Conservation (phyloP, 208 protist genomes). For the Leishmania mexicana region DNA sequence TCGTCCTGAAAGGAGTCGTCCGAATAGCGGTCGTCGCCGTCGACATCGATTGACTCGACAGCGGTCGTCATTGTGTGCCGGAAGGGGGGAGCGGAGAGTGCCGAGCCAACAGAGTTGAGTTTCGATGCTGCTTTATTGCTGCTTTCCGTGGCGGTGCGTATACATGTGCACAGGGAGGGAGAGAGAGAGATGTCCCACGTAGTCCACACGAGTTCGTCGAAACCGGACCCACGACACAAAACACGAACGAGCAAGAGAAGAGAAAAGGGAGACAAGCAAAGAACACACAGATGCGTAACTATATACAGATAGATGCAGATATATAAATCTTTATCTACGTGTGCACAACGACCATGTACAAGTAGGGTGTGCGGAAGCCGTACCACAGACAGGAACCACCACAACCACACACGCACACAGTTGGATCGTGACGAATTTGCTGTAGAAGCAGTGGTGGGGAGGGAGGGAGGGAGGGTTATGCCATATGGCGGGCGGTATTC, state of each 20-base stretch:
- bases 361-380: neutral
- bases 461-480: neutral
- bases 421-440: neutral
- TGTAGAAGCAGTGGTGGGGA: neutral
- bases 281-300: neutral
- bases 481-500: neutral
- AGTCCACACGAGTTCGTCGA: no score
- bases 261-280: neutral
- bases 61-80: conserved; percentile 9
- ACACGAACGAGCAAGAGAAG: neutral
- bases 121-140: neutral
- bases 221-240: neutral
- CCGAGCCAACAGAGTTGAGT: neutral
- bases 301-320: neutral
- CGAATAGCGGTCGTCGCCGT: conserved; percentile 27
- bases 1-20: conserved; percentile 48
- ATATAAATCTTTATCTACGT: no score
- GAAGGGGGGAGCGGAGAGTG: neutral
- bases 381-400: neutral
- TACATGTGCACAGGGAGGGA: no score
- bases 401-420: neutral
- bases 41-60: conserved; percentile 5
- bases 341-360: neutral
- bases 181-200: no score
- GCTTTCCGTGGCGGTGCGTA: neutral